Conservation (phyloP, 768 basidiomycete genomes). For the Pleurotus cornucopiae region DNA sequence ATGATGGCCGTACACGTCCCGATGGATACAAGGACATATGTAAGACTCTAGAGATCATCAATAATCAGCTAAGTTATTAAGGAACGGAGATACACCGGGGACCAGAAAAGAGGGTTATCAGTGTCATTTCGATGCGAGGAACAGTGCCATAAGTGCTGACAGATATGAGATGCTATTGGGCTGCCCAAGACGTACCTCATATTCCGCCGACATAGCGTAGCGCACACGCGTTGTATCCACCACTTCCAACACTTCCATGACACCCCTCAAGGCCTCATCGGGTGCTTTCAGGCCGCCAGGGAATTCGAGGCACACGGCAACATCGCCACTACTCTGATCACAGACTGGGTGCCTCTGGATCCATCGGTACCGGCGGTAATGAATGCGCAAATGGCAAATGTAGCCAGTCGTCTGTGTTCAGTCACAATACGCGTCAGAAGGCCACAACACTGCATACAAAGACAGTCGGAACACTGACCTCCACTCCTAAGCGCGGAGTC, state of each 20-base stretch:
- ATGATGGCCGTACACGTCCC: constrained; percentile 12
- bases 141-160: not conserved
- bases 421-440: no score
- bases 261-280: not conserved
- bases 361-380: no score
- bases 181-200: not conserved
- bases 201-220: not conserved
- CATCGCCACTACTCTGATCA: not conserved
- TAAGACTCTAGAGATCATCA: not conserved
- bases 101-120: not conserved
- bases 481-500: no score
- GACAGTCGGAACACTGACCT: no score
- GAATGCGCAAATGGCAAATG: no score
- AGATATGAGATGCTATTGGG: not conserved
- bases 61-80: not conserved
- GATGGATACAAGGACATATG: constrained; percentile 8
- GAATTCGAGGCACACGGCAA: not conserved
- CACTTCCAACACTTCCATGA: not conserved
- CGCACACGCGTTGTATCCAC: not conserved
- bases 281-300: not conserved
- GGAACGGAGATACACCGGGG: not conserved
- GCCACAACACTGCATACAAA: no score
- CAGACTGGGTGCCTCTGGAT: not conserved
- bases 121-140: not conserved
- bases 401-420: no score